Base-by-base conservation (phyloP, 306 rosid genomes). In the Vicia villosa region DNA sequence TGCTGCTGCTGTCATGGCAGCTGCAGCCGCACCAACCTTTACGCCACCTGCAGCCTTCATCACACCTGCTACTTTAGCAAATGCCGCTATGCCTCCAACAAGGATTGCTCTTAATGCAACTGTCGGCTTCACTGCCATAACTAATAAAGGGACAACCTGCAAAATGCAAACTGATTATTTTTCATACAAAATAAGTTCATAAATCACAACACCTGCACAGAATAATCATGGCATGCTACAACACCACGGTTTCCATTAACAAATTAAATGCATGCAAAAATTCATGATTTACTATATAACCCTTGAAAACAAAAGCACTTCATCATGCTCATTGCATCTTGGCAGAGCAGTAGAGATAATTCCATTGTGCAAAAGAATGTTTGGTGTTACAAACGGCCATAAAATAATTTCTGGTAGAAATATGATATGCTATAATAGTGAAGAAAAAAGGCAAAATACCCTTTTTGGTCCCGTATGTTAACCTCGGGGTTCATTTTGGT, bases 11-110 rank as follows among this genome's bases (percentile, higher is more conserved):
- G 96, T 86, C 89, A 87, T 79, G 36, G 92, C 95, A 22, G 87
- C 89, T 0, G 96, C 90, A 6, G 96, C 97, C 0, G 82, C 89
- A 40, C 97, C 97, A 5, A 89, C 10, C 86, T 92, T 92, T 21
- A 15, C 92, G 19, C 92, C 86, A 67, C 96, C 96, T 14, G 96
- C 97, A 15, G 97, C 97, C 76, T 92, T 92, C 92, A 86, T 76
- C 10, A 38, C 95, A 22, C 85, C 83, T 8, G 86, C 95, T 74
- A 89, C 62, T 76, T 89, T 89, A 8, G 96, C 98, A 74, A 92
- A 89, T 47, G 89, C 95, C 10, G 98, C 96, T 63, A 92, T 68
- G 57, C 98, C 96, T 76, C 98, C 95, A 32, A 89, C 95, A 49
- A 92, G 84, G 16, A 84, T 50, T 42, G 96, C 98, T 66, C 98